Evolutionary conservation across 352 stramenopile genomes (phyloP).

Genomic region (Globisporangium okanoganense): DNA sequence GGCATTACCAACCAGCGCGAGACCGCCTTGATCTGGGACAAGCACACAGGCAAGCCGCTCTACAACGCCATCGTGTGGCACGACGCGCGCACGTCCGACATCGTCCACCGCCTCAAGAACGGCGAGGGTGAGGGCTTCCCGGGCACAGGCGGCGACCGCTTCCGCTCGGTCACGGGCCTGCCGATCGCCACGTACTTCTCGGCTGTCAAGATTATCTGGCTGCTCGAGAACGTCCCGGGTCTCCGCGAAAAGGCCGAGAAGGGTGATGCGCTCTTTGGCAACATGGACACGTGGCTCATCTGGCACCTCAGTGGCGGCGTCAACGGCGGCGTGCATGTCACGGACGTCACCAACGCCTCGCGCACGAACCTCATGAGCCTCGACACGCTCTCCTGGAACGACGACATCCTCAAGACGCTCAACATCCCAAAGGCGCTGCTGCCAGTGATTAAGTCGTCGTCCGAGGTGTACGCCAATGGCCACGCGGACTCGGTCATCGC

Average conservation of each 20-base stretch:
- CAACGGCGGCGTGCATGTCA: conserved; percentile 90
- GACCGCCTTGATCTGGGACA: conserved; percentile 97
- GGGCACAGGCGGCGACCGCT: conserved; percentile 55
- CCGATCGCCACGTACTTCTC: conserved; percentile 98
- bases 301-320: conserved; percentile 91
- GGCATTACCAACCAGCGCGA: conserved; percentile 99
- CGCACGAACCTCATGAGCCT: conserved; percentile 95
- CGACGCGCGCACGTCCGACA: conserved; percentile 92
- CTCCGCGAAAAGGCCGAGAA: conserved; percentile 85
- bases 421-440: conserved; percentile 88
- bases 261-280: conserved; percentile 94
- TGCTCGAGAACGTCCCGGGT: conserved; percentile 93
- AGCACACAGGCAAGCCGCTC: conserved; percentile 93
- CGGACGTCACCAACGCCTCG: conserved; percentile 98
- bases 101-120: conserved; percentile 81
- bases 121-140: conserved; percentile 51
- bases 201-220: conserved; percentile 96
- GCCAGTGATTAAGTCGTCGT: conserved; percentile 91
- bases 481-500: conserved; percentile 60
- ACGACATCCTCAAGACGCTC: conserved; percentile 77
- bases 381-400: conserved; percentile 90
- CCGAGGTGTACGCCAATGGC: conserved; percentile 78
- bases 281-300: conserved; percentile 98
- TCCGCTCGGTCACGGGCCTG: conserved; percentile 89
- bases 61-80: conserved; percentile 99